A percentile compares a stretch with the other conserved stretches of the same genome.
phyloP scores from a whole-genome alignment of 2,329 filamentous ascomycete genomes.

The Phaeosphaeria sp. region DNA sequence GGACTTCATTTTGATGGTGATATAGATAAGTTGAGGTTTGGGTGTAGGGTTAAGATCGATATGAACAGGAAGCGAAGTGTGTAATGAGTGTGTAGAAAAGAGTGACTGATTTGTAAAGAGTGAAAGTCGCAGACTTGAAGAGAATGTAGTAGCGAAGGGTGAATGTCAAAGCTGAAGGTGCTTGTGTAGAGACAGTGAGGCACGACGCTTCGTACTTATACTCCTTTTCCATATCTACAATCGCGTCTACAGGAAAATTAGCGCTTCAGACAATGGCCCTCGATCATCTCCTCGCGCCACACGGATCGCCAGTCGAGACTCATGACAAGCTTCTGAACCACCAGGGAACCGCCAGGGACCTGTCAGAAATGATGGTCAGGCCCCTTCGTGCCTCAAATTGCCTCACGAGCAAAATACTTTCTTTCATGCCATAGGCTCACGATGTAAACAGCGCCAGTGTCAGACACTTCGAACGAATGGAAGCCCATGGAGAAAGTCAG shows the following conservation, averaged over 20 bases:
- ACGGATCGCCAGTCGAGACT: slow-evolving; percentile 15
- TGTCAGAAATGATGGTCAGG: slow-evolving; percentile 12
- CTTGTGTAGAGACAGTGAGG: background rate
- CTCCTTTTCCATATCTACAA: background rate
- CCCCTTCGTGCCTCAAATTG: slow-evolving; percentile 11
- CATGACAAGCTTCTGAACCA: slow-evolving; percentile 15
- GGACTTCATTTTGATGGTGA: slow-evolving; percentile 29
- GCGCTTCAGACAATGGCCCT: background rate
- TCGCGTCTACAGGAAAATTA: background rate
- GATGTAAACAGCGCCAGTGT: slow-evolving; percentile 15
- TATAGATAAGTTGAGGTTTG: background rate
- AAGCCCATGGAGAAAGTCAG: background rate
- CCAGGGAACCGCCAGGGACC: slow-evolving; percentile 13
- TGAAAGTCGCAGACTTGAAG: slow-evolving; percentile 17
- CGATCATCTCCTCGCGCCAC: slow-evolving; percentile 6
- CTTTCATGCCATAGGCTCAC: slow-evolving; percentile 17
- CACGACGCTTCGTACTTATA: background rate
- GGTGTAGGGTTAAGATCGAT: background rate
- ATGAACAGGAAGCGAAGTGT: background rate
- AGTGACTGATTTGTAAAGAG: slow-evolving; percentile 42
- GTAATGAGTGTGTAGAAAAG: slow-evolving; percentile 19
- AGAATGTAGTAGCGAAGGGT: slow-evolving; percentile 7
- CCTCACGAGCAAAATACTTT: too few species aligned
- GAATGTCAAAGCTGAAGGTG: slow-evolving; percentile 1
- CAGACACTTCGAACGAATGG: slow-evolving; percentile 18